phyloP scores from a whole-genome alignment of 169 alveolate genomes.

The Theileria orientalis region DNA sequence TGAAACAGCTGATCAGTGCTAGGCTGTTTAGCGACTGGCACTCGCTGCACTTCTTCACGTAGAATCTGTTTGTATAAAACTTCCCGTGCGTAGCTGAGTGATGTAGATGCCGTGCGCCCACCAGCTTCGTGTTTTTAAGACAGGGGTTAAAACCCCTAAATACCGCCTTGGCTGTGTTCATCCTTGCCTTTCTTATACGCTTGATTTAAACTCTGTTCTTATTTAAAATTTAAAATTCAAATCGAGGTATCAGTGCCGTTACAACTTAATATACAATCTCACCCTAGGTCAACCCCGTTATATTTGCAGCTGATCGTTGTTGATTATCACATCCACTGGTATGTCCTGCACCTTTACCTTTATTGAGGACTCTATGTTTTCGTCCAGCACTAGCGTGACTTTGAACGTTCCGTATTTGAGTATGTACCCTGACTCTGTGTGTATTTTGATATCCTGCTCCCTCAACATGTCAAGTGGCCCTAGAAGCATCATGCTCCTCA shows the following conservation, averaged over 20 bases:
- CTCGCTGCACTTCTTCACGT: conserved; percentile 50
- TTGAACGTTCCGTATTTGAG: conserved; percentile 30
- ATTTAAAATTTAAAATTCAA: too few species aligned
- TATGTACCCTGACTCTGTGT: conserved; percentile 40
- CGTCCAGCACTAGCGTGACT: conserved; percentile 44
- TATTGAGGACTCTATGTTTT: conserved; percentile 21
- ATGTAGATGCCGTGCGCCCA: conserved; percentile 28
- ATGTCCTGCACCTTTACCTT: conserved; percentile 29
- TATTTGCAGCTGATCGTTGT: background rate
- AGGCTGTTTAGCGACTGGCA: conserved; percentile 53
- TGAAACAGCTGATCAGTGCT: conserved; percentile 32
- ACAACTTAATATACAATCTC: too few species aligned
- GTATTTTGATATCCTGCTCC: conserved; percentile 60
- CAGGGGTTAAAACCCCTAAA: background rate
- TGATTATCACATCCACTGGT: conserved; percentile 20
- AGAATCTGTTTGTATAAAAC: conserved; percentile 57
- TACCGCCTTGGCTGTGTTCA: too few species aligned
- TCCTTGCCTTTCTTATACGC: background rate
- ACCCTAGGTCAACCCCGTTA: background rate
- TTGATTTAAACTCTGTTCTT: background rate
- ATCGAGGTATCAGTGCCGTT: too few species aligned
- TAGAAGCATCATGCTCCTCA: conserved; percentile 25
- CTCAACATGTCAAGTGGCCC: conserved; percentile 60
- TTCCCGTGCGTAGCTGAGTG: conserved; percentile 55
- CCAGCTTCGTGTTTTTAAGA: background rate